A percentile compares a stretch with the other conserved stretches of the same genome.
Conservation (phyloP, 2,329 filamentous ascomycete species). For the Fusarium fujikuroi region DNA sequence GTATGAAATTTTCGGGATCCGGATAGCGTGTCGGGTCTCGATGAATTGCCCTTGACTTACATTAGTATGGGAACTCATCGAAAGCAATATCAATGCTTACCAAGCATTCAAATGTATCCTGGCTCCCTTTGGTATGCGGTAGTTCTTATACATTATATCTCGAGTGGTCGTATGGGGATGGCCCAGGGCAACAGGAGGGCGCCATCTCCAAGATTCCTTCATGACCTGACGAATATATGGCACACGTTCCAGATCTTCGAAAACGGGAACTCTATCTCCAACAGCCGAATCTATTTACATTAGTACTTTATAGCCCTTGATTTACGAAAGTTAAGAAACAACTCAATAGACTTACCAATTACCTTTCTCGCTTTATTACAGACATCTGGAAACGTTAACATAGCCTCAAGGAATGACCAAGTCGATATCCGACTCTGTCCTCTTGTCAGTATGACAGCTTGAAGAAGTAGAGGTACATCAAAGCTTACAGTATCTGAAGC, state of each 20-base stretch:
- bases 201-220: not conserved
- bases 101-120: not conserved
- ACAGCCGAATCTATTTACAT: not conserved
- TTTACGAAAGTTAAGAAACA: too few relatives aligned
- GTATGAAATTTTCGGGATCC: not conserved
- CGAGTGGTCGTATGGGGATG: not conserved
- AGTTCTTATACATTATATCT: not conserved
- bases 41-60: not conserved
- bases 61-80: not conserved
- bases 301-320: too few relatives aligned
- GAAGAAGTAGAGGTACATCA: too few relatives aligned
- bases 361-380: not conserved
- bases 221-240: not conserved
- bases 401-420: not conserved
- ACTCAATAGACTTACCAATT: not conserved
- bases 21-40: not conserved
- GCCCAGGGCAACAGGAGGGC: not conserved
- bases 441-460: not conserved
- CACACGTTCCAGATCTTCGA: not conserved
- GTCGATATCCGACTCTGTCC: not conserved
- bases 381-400: not conserved
- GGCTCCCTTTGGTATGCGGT: not conserved
- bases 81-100: not conserved
- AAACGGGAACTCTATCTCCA: not conserved
- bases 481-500: not conserved